Evolutionary conservation across 1,284 basidiomycete species (phyloP), one percentile per base, ranked within the genome.

Genomic region (Athelia psychrophila): DNA sequence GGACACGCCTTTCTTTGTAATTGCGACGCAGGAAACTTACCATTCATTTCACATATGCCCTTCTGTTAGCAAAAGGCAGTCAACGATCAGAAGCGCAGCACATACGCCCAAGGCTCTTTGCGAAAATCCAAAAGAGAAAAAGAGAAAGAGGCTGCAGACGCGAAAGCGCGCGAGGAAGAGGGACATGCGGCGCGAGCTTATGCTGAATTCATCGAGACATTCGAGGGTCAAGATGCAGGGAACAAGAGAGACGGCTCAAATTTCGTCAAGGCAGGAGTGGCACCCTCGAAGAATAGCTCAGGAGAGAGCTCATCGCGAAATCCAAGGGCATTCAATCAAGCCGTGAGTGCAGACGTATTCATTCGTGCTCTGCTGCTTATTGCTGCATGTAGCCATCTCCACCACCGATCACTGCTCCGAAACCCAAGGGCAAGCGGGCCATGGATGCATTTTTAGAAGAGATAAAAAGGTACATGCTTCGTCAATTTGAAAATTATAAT

Each of bases 381-480:
- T 42, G 6, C n/a, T 22, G n/a, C 16, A 22, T 42, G n/a, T n/a
- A 76, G 1, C 72, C 81, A 1, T 85, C 88, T 23, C 81, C 86
- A 2, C 64, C 77, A 2, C 60, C 64, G 10, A 63, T 61, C 25
- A 56, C 56, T 47, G 73, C 64, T 20, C 77, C 84, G 0, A 89
- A 82, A 62, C 84, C 88, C 0, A 94, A 91, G 65, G 95, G 95
- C 6, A 95, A 93, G 66, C 83, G 94, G 45, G 92, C 90, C 0
- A 97, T 97, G 92, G 94, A 96, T 67, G 73, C 84, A 2, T 98
- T 97, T 65, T 73, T 97, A 45, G 92, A 95, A 61, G 93, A 96
- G 69, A 91, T 97, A 56, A 98, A 97, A 70, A 82, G 82, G 94
- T 91, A 44, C n/a, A 52, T 52, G 35, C 53, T 53, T 53, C 27